phyloP scores from a whole-genome alignment of 1,284 basidiomycete genomes.

The Cronartium quercuum region DNA sequence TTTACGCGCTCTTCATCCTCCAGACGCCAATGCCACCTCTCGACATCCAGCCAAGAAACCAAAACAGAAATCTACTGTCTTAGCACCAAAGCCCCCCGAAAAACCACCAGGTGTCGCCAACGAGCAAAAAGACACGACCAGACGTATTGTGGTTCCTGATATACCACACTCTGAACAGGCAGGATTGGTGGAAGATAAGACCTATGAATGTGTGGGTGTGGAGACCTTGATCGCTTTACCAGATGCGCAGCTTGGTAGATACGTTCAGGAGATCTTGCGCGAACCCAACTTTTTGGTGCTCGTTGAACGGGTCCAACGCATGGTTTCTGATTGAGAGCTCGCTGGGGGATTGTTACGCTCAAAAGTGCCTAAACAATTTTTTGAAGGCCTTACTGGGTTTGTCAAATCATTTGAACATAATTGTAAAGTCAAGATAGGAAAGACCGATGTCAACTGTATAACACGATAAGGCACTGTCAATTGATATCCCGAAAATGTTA shows the following conservation, averaged over 20 bases:
- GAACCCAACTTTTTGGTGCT: constrained; percentile 11
- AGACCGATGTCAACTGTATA: too few species aligned
- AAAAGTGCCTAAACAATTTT: too few species aligned
- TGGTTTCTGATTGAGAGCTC: not conserved
- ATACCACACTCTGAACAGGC: not conserved
- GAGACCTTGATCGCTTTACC: not conserved
- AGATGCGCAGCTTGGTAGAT: constrained; percentile 9
- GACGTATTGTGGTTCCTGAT: not conserved
- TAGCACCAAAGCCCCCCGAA: not conserved
- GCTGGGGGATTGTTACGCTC: too few species aligned
- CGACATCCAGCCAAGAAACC: too few species aligned
- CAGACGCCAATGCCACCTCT: too few species aligned
- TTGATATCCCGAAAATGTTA: too few species aligned
- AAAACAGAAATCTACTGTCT: too few species aligned
- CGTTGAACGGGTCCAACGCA: not conserved
- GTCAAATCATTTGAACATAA: too few species aligned
- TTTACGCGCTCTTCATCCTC: too few species aligned
- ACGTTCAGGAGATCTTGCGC: not conserved
- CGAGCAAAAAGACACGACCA: not conserved
- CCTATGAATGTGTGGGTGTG: not conserved
- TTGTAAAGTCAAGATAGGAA: too few species aligned
- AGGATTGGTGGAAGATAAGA: not conserved
- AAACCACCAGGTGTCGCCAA: not conserved
- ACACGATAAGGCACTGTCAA: too few species aligned
- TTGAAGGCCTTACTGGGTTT: too few species aligned